Evolutionary conservation across 2,329 filamentous ascomycete genomes (phyloP).

Genomic region (Aureobasidium sp.): DNA sequence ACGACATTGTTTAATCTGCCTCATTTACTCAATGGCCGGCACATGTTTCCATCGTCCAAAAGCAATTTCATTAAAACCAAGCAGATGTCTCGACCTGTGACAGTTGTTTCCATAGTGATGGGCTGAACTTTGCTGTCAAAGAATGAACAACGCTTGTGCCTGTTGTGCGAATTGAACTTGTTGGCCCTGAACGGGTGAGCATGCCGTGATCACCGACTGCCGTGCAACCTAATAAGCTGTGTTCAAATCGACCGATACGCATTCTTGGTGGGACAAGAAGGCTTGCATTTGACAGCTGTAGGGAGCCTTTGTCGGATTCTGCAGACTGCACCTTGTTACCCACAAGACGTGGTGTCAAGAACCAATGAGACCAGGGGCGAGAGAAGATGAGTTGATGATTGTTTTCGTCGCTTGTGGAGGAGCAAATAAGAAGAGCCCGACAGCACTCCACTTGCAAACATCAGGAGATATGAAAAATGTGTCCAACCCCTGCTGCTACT

Average conservation of each 20-base stretch:
- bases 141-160: neutral
- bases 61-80: neutral
- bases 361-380: neutral
- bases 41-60: neutral
- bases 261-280: neutral
- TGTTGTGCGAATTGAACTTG: neutral
- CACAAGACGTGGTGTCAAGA: neutral
- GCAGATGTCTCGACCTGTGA: neutral
- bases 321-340: neutral
- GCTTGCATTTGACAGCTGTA: constrained; percentile 15
- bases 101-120: neutral
- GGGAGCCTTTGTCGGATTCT: constrained; percentile 1
- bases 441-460: neutral
- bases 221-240: neutral
- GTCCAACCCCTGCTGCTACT: neutral
- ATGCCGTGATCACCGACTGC: neutral
- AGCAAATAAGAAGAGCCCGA: neutral
- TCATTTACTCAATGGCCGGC: neutral
- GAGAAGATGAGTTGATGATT: neutral
- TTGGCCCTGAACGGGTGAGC: constrained; percentile 2
- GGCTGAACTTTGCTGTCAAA: neutral
- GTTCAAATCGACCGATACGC: constrained; percentile 4
- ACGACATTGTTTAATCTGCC: neutral
- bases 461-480: neutral
- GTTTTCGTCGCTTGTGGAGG: neutral